Conservation (phyloP, 2,329 filamentous ascomycete species). For the Fusarium anthophilum region DNA sequence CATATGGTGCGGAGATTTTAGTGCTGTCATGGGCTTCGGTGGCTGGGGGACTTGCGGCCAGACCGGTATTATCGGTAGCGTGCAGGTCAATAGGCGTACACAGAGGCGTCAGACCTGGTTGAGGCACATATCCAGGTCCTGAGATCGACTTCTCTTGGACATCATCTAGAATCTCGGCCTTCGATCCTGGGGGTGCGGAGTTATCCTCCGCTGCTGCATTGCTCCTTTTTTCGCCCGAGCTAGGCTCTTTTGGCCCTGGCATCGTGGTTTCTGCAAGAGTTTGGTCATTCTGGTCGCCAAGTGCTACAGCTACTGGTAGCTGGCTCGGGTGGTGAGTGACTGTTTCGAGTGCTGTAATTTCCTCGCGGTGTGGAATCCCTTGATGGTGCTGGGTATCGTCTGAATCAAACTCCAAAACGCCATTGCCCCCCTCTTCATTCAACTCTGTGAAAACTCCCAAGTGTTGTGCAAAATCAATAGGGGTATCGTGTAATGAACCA, state of each 20-base stretch:
- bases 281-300: constrained; percentile 18
- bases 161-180: constrained; percentile 15
- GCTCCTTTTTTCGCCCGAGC: constrained; percentile 14
- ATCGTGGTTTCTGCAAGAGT: constrained; percentile 35
- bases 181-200: constrained; percentile 11
- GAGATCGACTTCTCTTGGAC: not conserved
- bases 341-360: constrained; percentile 38
- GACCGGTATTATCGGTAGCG: not conserved
- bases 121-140: not conserved
- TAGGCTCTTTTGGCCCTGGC: constrained; percentile 27
- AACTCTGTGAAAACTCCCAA: constrained; percentile 43
- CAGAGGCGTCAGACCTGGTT: not conserved
- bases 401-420: constrained; percentile 44
- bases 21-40: not conserved
- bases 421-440: constrained; percentile 39
- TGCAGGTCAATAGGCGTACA: not conserved
- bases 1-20: not conserved
- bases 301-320: constrained; percentile 15
- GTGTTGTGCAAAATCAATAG: constrained; percentile 48
- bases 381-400: constrained; percentile 40
- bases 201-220: constrained; percentile 8
- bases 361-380: constrained; percentile 29
- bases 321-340: constrained; percentile 19
- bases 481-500: constrained; percentile 51
- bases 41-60: not conserved